These are phyloP conservation scores for Geotrichum siamense DNA, from an alignment of 1,139 yeast species.

Conservation along the genomic window DNA sequence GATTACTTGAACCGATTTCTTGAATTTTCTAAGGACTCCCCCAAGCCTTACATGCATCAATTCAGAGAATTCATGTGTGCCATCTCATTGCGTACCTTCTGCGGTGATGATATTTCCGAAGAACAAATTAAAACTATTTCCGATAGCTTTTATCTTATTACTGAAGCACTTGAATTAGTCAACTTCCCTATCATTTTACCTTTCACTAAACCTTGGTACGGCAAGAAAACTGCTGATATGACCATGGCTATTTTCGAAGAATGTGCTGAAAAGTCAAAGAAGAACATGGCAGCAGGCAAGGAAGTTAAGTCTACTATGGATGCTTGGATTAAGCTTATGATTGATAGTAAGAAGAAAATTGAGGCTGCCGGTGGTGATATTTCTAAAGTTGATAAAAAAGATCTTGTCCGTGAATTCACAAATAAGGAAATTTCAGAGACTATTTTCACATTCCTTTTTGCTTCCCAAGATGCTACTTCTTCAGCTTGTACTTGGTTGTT, in stretches of 20 bases:
- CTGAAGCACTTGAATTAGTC: slow-evolving; percentile 93
- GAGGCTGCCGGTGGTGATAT: slow-evolving; percentile 34
- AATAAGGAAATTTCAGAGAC: slow-evolving; percentile 93
- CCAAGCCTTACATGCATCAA: slow-evolving; percentile 77
- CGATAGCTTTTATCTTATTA: slow-evolving; percentile 82
- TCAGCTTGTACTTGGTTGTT: slow-evolving; percentile 98
- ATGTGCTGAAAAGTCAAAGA: slow-evolving; percentile 83
- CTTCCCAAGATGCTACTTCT: slow-evolving; percentile 96
- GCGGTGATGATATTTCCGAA: slow-evolving; percentile 90
- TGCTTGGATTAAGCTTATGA: slow-evolving; percentile 86
- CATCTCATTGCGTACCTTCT: slow-evolving; percentile 81
- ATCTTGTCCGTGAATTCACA: slow-evolving; percentile 72
- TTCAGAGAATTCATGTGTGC: slow-evolving; percentile 97
- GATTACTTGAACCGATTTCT: slow-evolving; percentile 63
- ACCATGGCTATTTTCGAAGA: slow-evolving; percentile 85
- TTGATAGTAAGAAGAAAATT: slow-evolving; percentile 55
- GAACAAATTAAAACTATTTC: slow-evolving; percentile 82
- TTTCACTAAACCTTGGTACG: slow-evolving; percentile 96
- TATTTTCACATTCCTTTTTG: slow-evolving; percentile 89
- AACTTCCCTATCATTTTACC: slow-evolving; percentile 96
- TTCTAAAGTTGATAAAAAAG: slow-evolving; percentile 44
- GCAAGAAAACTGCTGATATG: slow-evolving; percentile 84
- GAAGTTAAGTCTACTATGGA: slow-evolving; percentile 86
- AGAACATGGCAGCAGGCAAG: slow-evolving; percentile 70
- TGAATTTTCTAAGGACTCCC: slow-evolving; percentile 47